Percentiles rank a stretch among this genome's conserved stretches.
Evolutionary conservation across 306 rosid genomes (phyloP).

Genomic region (Trifolium fragiferum): DNA sequence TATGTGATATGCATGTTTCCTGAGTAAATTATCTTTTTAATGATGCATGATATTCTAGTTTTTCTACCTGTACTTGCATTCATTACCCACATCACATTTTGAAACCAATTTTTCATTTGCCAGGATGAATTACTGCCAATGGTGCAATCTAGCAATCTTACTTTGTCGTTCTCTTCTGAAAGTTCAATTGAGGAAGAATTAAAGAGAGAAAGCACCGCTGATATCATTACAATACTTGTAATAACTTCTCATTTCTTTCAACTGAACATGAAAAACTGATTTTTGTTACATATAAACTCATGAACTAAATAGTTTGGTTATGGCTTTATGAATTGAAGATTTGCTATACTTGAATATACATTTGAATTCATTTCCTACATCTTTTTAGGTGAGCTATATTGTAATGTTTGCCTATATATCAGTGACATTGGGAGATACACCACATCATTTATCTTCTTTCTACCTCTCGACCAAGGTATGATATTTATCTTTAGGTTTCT

Average conservation of each 20-base stretch:
- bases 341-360: slow-evolving; percentile 24
- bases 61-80: slow-evolving; percentile 31
- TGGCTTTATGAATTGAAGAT: slow-evolving; percentile 15
- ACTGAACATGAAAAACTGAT: slow-evolving; percentile 24
- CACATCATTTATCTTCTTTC: slow-evolving; percentile 63
- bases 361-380: slow-evolving; percentile 39
- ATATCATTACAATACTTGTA: slow-evolving; percentile 85
- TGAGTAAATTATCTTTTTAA: slow-evolving; percentile 24
- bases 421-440: slow-evolving; percentile 81
- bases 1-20: slow-evolving; percentile 21
- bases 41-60: slow-evolving; percentile 21
- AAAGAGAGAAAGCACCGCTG: slow-evolving; percentile 98
- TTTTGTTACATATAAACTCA: slow-evolving; percentile 17
- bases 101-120: slow-evolving; percentile 44
- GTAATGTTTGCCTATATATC: slow-evolving; percentile 96
- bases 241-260: slow-evolving; percentile 42
- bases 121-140: slow-evolving; percentile 89
- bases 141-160: slow-evolving; percentile 81
- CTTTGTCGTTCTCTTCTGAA: slow-evolving; percentile 87
- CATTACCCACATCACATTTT: slow-evolving; percentile 23
- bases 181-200: slow-evolving; percentile 95
- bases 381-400: slow-evolving; percentile 86
- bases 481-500: slow-evolving; percentile 29
- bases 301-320: slow-evolving; percentile 32
- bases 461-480: slow-evolving; percentile 89